A percentile compares a stretch with the other conserved stretches of the same genome.
Conservation (phyloP, 768 basidiomycete species). For the Fomitopsis pulvina region DNA sequence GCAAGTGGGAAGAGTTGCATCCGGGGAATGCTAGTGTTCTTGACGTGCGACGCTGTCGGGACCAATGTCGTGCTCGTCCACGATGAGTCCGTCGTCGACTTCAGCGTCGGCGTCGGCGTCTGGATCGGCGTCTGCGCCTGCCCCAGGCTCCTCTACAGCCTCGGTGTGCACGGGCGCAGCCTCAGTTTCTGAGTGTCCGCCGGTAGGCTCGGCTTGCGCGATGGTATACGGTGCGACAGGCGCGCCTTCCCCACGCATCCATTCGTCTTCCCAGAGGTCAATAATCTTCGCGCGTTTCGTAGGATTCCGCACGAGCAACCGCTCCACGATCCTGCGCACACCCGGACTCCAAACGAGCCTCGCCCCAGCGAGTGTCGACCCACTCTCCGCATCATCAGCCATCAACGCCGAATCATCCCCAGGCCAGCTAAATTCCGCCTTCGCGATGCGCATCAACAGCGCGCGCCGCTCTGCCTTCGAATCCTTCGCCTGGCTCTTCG, state of each 20-base stretch:
- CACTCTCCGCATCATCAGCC: neutral
- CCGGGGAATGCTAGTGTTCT: slow-evolving; percentile 18
- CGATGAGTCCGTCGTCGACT: slow-evolving; percentile 23
- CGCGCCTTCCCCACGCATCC: slow-evolving; percentile 37
- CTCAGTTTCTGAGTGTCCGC: too few species aligned
- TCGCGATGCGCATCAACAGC: slow-evolving; percentile 75
- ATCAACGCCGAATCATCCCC: slow-evolving; percentile 4
- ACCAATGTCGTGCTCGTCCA: slow-evolving; percentile 23
- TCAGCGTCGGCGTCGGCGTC: slow-evolving; percentile 6
- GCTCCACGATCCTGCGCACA: slow-evolving; percentile 47
- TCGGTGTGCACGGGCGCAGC: too few species aligned
- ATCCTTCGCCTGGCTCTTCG: slow-evolving; percentile 11
- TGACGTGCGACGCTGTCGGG: slow-evolving; percentile 22
- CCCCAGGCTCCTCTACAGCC: too few species aligned
- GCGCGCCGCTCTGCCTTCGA: slow-evolving; percentile 34
- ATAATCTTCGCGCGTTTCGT: slow-evolving; percentile 51
- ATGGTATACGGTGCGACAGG: slow-evolving; percentile 14
- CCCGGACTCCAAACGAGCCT: slow-evolving; percentile 36
- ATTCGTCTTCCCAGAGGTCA: slow-evolving; percentile 53
- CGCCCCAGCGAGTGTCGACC: slow-evolving; percentile 19
- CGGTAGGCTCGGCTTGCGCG: neutral
- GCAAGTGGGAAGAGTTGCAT: too few species aligned
- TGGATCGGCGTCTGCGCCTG: neutral
- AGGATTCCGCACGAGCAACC: slow-evolving; percentile 66
- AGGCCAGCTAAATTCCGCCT: slow-evolving; percentile 76